A percentile compares a stretch with the other conserved stretches of the same genome.
Evolutionary conservation across 2,329 filamentous ascomycete species (phyloP).

Genomic region (Aspergillus niger): DNA sequence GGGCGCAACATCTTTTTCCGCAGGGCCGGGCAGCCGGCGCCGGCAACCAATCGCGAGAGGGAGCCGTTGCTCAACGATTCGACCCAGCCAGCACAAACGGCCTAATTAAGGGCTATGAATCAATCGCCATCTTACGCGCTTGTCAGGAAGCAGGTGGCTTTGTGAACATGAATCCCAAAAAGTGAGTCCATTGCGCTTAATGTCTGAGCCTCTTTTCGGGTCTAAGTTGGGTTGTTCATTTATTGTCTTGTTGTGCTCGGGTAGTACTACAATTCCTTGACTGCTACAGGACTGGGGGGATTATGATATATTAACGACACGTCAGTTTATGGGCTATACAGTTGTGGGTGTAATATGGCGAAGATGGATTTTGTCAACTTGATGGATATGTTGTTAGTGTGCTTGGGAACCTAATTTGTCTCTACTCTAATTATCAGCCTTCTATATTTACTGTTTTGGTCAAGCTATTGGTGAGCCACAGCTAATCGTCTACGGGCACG

Average conservation of each 20-base stretch:
- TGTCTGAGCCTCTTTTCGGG: background rate
- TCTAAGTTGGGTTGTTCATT: background rate
- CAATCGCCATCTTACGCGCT: background rate
- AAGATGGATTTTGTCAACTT: background rate
- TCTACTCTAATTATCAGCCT: background rate
- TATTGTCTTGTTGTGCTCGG: background rate
- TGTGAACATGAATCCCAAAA: background rate
- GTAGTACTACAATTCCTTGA: background rate
- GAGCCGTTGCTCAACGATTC: constrained; percentile 54
- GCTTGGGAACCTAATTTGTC: background rate
- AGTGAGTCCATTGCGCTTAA: background rate
- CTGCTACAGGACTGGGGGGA: background rate
- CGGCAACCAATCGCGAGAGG: constrained; percentile 54
- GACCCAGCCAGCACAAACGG: background rate
- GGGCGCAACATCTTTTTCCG: constrained; percentile 41
- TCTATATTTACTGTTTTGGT: too few species aligned
- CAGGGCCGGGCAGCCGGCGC: constrained; percentile 34
- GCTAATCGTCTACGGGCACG: too few species aligned
- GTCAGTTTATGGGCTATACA: background rate
- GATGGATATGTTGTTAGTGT: background rate
- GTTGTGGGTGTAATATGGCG: background rate
- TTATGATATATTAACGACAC: background rate
- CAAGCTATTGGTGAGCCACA: too few species aligned
- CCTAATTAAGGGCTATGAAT: background rate
- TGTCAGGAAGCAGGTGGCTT: background rate